These are phyloP conservation scores for Cyberlindnera suaveolens DNA, from an alignment of 805 yeast species.

Conservation along the genomic window DNA sequence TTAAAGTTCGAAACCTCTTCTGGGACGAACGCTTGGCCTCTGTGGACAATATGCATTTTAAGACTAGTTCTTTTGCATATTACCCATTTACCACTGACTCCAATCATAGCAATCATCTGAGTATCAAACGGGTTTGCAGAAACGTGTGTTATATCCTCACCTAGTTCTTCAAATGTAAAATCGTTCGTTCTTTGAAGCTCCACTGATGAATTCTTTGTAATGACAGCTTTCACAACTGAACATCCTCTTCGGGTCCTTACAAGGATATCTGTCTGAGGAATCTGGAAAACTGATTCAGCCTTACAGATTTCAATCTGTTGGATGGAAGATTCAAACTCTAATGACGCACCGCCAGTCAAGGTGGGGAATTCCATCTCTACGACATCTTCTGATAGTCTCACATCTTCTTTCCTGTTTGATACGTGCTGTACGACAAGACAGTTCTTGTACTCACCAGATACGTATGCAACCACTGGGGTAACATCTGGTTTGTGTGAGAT, in stretches of 20 bases:
- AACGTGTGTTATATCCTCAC: constrained; percentile 38
- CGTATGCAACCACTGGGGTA: constrained; percentile 5
- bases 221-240: neutral
- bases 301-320: constrained; percentile 33
- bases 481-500: too few relatives aligned
- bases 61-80: neutral
- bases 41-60: neutral
- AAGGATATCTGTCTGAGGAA: constrained; percentile 25
- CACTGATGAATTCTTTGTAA: constrained; percentile 3
- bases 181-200: constrained; percentile 2
- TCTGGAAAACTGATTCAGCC: constrained; percentile 17
- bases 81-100: constrained; percentile 45
- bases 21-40: constrained; percentile 29
- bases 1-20: constrained; percentile 53
- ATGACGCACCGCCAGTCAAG: constrained; percentile 8
- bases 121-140: constrained; percentile 38
- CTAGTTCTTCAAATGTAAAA: constrained; percentile 18
- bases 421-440: constrained; percentile 3
- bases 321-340: constrained; percentile 32
- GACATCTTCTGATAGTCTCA: neutral
- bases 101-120: constrained; percentile 37
- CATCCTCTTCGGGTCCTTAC: constrained; percentile 30
- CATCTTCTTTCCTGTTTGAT: neutral
- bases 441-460: constrained; percentile 1
- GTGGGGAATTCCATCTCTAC: constrained; percentile 3